Percentiles rank a stretch among this genome's conserved stretches.
phyloP scores from a whole-genome alignment of 768 basidiomycete genomes.

The Dendrothele bispora region DNA sequence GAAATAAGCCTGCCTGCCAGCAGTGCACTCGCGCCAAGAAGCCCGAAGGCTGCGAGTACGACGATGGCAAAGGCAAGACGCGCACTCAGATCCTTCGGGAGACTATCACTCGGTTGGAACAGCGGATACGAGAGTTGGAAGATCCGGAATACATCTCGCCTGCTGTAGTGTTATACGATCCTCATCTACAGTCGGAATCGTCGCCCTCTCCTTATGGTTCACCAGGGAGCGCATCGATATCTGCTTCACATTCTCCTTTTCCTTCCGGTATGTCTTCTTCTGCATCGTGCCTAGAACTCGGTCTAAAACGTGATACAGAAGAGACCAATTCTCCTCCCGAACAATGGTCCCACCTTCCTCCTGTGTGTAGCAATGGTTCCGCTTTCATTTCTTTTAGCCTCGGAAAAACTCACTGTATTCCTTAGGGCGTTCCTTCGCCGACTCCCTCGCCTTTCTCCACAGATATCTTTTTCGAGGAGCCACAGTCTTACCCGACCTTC shows the following conservation, averaged over 20 bases:
- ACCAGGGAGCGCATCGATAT: conserved; percentile 49
- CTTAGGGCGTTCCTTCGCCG: conserved; percentile 45
- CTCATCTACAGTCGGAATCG: conserved; percentile 57
- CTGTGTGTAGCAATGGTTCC: conserved; percentile 1
- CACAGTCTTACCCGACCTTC: conserved; percentile 45
- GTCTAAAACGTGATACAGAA: conserved; percentile 26
- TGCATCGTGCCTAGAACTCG: background rate
- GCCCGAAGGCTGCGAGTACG: conserved; percentile 72
- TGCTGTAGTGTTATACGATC: conserved; percentile 70
- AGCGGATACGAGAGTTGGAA: conserved; percentile 72
- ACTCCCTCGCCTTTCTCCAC: conserved; percentile 49
- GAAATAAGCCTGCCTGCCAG: conserved; percentile 72
- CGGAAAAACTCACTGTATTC: conserved; percentile 6
- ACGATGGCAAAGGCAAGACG: conserved; percentile 84
- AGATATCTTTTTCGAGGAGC: conserved; percentile 52
- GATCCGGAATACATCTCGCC: conserved; percentile 71
- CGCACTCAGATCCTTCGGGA: conserved; percentile 78
- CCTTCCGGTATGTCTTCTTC: conserved; percentile 43
- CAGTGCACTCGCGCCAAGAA: conserved; percentile 82
- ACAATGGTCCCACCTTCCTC: conserved; percentile 48
- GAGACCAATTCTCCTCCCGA: conserved; percentile 50
- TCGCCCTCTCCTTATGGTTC: conserved; percentile 55
- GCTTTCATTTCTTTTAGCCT: background rate
- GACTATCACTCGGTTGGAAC: conserved; percentile 71
- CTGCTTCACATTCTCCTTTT: conserved; percentile 59